Conservation (phyloP, 2,329 filamentous ascomycete species). For the Claviceps pazoutovae region DNA sequence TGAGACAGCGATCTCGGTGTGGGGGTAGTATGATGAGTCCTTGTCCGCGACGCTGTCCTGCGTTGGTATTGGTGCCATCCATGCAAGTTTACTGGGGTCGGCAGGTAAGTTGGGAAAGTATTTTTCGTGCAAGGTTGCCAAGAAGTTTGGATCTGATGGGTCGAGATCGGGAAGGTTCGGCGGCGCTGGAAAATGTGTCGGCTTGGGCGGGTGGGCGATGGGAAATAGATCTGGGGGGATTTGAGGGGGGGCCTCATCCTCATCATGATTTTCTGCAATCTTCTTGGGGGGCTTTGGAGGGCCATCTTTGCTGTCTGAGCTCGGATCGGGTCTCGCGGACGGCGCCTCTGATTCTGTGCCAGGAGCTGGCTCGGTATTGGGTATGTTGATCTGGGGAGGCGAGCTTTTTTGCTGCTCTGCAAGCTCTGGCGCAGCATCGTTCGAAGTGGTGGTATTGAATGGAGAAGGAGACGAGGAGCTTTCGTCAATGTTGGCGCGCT, state of each 20-base stretch:
- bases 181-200: slow-evolving; percentile 49
- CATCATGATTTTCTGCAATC: slow-evolving; percentile 21
- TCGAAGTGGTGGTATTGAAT: slow-evolving; percentile 21
- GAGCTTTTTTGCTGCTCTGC: not conserved
- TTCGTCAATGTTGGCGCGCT: slow-evolving; percentile 63
- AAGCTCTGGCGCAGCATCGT: not conserved
- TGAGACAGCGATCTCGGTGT: slow-evolving; percentile 56
- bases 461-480: slow-evolving; percentile 23
- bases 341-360: not conserved
- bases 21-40: slow-evolving; percentile 70
- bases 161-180: slow-evolving; percentile 57
- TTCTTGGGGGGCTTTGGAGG: slow-evolving; percentile 11
- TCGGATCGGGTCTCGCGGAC: not conserved
- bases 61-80: slow-evolving; percentile 67
- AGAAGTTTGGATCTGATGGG: slow-evolving; percentile 69
- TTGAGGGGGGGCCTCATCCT: slow-evolving; percentile 28
- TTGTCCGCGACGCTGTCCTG: slow-evolving; percentile 49
- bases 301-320: not conserved
- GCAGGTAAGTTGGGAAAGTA: slow-evolving; percentile 84
- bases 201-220: slow-evolving; percentile 24
- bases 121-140: slow-evolving; percentile 71
- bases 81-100: slow-evolving; percentile 74
- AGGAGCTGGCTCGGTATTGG: not conserved
- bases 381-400: not conserved
- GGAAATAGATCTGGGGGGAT: slow-evolving; percentile 29